Percentiles rank a stretch among this genome's conserved stretches.
These are phyloP conservation scores for Sherardia arvensis DNA, from an alignment of 257 asterid genomes.

Conservation along the genomic window DNA sequence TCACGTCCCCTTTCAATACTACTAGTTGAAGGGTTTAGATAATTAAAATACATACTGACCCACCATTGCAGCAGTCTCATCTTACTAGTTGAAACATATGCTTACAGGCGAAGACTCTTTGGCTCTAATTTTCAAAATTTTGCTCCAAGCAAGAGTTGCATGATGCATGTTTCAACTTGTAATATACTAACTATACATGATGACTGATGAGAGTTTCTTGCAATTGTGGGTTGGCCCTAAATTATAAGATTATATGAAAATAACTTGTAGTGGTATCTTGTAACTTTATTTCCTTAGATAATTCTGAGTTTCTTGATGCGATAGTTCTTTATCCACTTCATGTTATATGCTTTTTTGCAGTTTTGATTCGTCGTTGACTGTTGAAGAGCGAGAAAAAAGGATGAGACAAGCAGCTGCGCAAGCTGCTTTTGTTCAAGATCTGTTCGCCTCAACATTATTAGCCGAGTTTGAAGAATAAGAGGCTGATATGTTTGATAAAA, in stretches of 20 bases:
- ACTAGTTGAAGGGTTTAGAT: no score
- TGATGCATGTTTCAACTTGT: not conserved
- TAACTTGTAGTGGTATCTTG: no score
- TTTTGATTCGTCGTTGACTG: slow-evolving; percentile 51
- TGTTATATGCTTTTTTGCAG: slow-evolving; percentile 32
- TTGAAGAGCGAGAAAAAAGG: slow-evolving; percentile 66
- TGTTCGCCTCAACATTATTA: slow-evolving; percentile 51
- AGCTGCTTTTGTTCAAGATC: slow-evolving; percentile 67
- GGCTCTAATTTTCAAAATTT: no score
- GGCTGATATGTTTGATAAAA: slow-evolving; percentile 3
- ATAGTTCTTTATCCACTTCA: not conserved
- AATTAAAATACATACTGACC: not conserved
- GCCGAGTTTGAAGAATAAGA: slow-evolving; percentile 26
- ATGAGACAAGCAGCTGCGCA: slow-evolving; percentile 56
- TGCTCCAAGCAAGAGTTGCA: not conserved
- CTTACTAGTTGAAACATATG: not conserved
- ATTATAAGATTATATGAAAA: no score
- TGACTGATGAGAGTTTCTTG: not conserved
- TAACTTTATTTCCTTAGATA: not conserved
- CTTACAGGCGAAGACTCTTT: not conserved
- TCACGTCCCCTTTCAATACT: no score
- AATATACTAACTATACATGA: not conserved
- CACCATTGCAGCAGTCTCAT: not conserved
- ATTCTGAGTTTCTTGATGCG: not conserved
- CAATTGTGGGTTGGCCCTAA: not conserved